Base-by-base conservation (phyloP, 1,284 basidiomycete species). In the Cryptococcus sp. region DNA sequence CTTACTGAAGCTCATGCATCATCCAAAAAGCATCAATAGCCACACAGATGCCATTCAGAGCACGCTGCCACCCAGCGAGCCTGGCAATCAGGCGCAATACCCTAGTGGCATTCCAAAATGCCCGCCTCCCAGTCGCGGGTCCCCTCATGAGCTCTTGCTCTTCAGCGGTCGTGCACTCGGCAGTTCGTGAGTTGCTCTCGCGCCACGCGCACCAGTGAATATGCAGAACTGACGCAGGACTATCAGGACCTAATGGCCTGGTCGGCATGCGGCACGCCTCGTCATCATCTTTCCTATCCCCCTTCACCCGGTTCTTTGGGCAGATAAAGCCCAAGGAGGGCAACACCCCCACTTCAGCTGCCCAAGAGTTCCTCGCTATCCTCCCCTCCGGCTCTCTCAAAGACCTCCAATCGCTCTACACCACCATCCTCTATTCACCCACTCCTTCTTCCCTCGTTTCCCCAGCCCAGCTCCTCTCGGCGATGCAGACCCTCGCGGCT, bases 11-110 rank as follows among this genome's bases (percentile, higher is more conserved):
- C 28, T 33, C 28, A 33, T 33, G 28, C 28, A 33, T 33, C 28
- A 9, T 33, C 28, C 28, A 33, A 33, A 33, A 33, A 33, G 9
- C 28, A n/a, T n/a, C n/a, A n/a, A n/a, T n/a, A n/a, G n/a, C n/a
- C n/a, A n/a, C n/a, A n/a, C 28, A 33, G 35, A 67, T 67, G 65
- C 63, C 65, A 46, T 67, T 63, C 58, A 50, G 61, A 57, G 65
- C 65, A 46, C 60, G 65, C 45, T 57, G 62, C 42, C 50, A 60
- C 49, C 65, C 65, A 20, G 46, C 54, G 37, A 60, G 42, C 20
- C n/a, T 66, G 11, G 46, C 56, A 21, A 46, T 50, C 12, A 53
- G 65, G 1, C 53, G 52, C 11, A 43, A 59, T 47, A 63, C 61
- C 18, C 46, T 45, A 0, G 38, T 61, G 12, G 43, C 53, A 16